Evolutionary conservation across 1,284 basidiomycete species (phyloP).

Genomic region (Coniferiporia sulphurascens): DNA sequence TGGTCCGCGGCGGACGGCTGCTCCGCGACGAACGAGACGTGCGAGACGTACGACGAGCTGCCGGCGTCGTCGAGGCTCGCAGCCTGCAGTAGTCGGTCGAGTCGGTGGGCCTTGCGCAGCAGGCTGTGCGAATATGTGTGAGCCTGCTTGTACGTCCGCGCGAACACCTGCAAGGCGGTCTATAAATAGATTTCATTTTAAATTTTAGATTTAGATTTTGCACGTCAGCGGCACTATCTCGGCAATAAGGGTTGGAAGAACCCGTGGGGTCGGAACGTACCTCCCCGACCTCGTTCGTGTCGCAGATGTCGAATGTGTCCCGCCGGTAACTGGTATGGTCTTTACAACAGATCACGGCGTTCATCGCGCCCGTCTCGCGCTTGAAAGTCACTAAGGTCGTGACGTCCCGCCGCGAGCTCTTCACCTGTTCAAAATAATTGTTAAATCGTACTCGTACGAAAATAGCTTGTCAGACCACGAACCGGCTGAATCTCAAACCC

Average conservation of each 20-base stretch:
- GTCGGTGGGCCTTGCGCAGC: slow-evolving; percentile 78
- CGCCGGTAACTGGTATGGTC: slow-evolving; percentile 69
- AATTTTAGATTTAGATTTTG: neutral
- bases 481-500: slow-evolving; percentile 88
- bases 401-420: slow-evolving; percentile 63
- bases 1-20: slow-evolving; percentile 15
- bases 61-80: slow-evolving; percentile 5
- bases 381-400: slow-evolving; percentile 77
- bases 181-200: slow-evolving; percentile 26
- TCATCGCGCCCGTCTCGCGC: slow-evolving; percentile 81
- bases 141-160: slow-evolving; percentile 78
- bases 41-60: slow-evolving; percentile 9
- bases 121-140: slow-evolving; percentile 71
- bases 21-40: slow-evolving; percentile 16
- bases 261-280: slow-evolving; percentile 34
- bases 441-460: slow-evolving; percentile 6
- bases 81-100: slow-evolving; percentile 58
- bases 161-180: slow-evolving; percentile 86
- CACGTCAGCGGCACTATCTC: neutral
- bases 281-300: slow-evolving; percentile 78
- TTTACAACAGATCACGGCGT: slow-evolving; percentile 76
- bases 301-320: slow-evolving; percentile 76
- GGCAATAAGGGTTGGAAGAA: neutral
- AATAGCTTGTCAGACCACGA: slow-evolving; percentile 27
- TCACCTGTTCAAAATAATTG: slow-evolving; percentile 45